Evolutionary conservation across 352 stramenopile species (phyloP).

Genomic region (Pythium oligandrum): DNA sequence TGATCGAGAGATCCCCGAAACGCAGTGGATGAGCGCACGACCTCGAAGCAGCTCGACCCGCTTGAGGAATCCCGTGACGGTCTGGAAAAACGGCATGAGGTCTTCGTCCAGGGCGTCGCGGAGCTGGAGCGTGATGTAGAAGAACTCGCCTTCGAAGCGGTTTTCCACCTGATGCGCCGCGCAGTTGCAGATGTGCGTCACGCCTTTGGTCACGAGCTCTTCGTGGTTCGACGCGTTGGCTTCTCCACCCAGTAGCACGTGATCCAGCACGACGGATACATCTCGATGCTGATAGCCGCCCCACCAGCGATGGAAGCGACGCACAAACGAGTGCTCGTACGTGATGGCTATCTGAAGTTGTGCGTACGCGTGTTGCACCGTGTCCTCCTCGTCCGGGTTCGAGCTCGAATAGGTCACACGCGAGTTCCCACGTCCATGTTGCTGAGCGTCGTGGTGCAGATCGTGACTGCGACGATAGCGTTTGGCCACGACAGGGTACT

Average conservation of each 20-base stretch:
- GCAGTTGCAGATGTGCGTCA: constrained; percentile 70
- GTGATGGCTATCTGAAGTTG: neutral
- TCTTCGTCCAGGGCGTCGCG: constrained; percentile 48
- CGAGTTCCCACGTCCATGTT: too few relatives aligned
- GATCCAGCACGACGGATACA: constrained; percentile 26
- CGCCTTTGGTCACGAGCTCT: constrained; percentile 29
- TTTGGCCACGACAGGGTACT: too few relatives aligned
- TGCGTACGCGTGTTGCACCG: neutral
- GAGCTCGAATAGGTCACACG: neutral
- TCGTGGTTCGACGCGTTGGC: constrained; percentile 37
- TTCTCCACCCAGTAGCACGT: constrained; percentile 41
- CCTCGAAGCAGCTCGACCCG: constrained; percentile 41
- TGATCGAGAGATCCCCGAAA: constrained; percentile 50
- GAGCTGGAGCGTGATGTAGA: constrained; percentile 57
- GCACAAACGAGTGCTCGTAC: constrained; percentile 9
- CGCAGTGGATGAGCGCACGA: constrained; percentile 53
- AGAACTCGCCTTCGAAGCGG: constrained; percentile 60
- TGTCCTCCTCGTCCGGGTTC: neutral
- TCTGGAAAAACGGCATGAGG: constrained; percentile 48
- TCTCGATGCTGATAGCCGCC: neutral
- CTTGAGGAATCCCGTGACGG: constrained; percentile 46
- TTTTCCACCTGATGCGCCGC: constrained; percentile 33
- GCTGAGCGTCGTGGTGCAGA: too few relatives aligned
- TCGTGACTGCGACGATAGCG: too few relatives aligned
- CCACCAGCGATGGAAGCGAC: neutral